Conservation (phyloP, 768 basidiomycete genomes). For the Lactarius deliciosus region DNA sequence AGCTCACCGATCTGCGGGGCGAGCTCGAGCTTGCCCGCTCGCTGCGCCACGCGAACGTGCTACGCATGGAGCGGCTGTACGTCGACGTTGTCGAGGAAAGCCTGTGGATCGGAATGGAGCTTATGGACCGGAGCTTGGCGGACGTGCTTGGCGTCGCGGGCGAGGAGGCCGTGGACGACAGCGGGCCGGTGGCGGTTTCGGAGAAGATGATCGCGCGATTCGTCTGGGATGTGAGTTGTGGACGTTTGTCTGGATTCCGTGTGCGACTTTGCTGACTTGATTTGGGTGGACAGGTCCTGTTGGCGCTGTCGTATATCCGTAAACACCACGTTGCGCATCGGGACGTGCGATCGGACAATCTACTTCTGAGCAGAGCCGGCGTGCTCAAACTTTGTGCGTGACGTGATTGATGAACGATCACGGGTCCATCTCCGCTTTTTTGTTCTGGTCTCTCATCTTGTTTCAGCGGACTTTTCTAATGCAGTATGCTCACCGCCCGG, state of each 20-base stretch:
- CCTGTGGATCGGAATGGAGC: slow-evolving; percentile 86
- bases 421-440: neutral
- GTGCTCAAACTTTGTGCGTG: slow-evolving; percentile 67
- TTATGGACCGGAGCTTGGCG: slow-evolving; percentile 86
- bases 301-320: slow-evolving; percentile 66
- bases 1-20: slow-evolving; percentile 59
- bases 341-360: slow-evolving; percentile 81
- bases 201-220: slow-evolving; percentile 75
- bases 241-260: too few species aligned
- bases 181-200: slow-evolving; percentile 54
- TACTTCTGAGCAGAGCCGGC: slow-evolving; percentile 67
- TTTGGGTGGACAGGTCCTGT: slow-evolving; percentile 49
- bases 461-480: slow-evolving; percentile 74
- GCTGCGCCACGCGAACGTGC: slow-evolving; percentile 58
- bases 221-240: slow-evolving; percentile 65
- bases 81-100: slow-evolving; percentile 55
- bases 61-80: slow-evolving; percentile 69
- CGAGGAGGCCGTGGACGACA: slow-evolving; percentile 32
- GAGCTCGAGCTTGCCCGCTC: slow-evolving; percentile 62
- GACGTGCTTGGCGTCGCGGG: slow-evolving; percentile 61
- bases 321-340: slow-evolving; percentile 71
- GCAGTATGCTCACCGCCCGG: slow-evolving; percentile 61
- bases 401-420: neutral
- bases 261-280: neutral
- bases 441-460: neutral